Evolutionary conservation across 306 rosid species (phyloP), one percentile per base, ranked within the genome.

Genomic region (Trifolium dubium): DNA sequence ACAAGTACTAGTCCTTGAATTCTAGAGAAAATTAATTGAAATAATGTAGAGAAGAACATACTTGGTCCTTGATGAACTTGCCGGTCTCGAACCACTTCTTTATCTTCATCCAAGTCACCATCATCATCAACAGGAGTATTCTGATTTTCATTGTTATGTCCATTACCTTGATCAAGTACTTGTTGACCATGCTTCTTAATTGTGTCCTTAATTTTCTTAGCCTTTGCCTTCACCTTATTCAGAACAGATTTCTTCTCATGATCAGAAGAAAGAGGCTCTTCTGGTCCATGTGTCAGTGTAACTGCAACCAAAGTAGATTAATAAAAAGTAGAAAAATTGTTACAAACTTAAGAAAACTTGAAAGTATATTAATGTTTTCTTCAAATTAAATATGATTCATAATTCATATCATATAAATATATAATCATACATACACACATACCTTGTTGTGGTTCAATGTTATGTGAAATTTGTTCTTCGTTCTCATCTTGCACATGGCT

Each of bases 181-280:
- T 79, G 80, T 7, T 74, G 80, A 3, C 85, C 84, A 19, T 79
- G 87, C 61, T 83, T 85, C 37, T 19, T 87, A 55, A 91, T 30
- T 2, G 81, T 78, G 12, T 87, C 82, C 83, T 71, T 88, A 2
- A 93, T 80, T 85, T 88, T 91, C 86, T 64, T 93, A 7, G 96
- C 97, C 85, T 75, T 91, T 0, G 81, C 90, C 89, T 85, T 91
- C 6, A 88, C 90, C 80, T 68, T 91, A 56, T 18, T 77, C 76
- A 94, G 0, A 50, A 88, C 85, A 18, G 97, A 91, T 65, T 55
- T 85, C 85, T 84, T 87, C 80, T 86, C 96, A 35, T 15, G 69
- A 58, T 78, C 92, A 59, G 49, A 77, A 83, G 64, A 56, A 53
- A 60, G 64, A 0, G 78, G 71, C 59, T 81, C 86, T 5, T 83